Evolutionary conservation across 371 early-diverging fungal genomes (phyloP).

Genomic region (Saksenaea vasiformis): DNA sequence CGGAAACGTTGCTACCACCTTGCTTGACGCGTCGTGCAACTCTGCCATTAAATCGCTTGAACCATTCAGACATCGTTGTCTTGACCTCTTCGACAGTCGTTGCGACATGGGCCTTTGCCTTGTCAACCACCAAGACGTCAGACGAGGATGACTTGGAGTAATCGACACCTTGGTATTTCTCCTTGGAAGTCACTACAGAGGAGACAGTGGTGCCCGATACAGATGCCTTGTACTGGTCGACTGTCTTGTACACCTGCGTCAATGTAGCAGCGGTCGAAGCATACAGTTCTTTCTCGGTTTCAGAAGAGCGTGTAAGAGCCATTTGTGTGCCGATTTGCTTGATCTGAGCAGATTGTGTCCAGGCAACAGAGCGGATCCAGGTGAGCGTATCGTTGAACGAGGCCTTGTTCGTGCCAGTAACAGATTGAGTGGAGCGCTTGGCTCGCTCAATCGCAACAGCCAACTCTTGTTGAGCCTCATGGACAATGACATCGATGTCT

Average conservation of each 20-base stretch:
- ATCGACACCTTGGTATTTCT: neutral
- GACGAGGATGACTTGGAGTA: neutral
- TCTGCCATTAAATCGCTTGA: constrained; percentile 10
- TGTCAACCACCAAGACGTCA: neutral
- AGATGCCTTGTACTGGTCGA: constrained; percentile 12
- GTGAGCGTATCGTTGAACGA: constrained; percentile 26
- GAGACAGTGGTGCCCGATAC: constrained; percentile 2
- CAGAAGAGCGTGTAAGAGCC: neutral
- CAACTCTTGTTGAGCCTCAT: constrained; percentile 25
- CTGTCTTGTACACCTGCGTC: neutral
- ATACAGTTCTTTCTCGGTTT: neutral
- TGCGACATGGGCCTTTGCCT: constrained; percentile 7
- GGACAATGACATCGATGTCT: constrained; percentile 28
- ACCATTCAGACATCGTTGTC: constrained; percentile 14
- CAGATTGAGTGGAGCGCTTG: constrained; percentile 20
- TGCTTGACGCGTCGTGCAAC: constrained; percentile 14
- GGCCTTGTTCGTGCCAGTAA: constrained; percentile 30
- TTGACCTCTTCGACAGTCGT: constrained; percentile 7
- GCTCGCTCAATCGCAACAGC: constrained; percentile 28
- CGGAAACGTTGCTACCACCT: constrained; percentile 11
- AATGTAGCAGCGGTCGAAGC: constrained; percentile 1
- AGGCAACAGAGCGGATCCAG: constrained; percentile 26
- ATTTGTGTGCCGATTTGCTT: constrained; percentile 24
- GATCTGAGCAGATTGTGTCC: constrained; percentile 22
- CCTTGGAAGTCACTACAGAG: constrained; percentile 7